phyloP scores from a whole-genome alignment of 805 yeast species.

The Yamadazyma scolyti region DNA sequence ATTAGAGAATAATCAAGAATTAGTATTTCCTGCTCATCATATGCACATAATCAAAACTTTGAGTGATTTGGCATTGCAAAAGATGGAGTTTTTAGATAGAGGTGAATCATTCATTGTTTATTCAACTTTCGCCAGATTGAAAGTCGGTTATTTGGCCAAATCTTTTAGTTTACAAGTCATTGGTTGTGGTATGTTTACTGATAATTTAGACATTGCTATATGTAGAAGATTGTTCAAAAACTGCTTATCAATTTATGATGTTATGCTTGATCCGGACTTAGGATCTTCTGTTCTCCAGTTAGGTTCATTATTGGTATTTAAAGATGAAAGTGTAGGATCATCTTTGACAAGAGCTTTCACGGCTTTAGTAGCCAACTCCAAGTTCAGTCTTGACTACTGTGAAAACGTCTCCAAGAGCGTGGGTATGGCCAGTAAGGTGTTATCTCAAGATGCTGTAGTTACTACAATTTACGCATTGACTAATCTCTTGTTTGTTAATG shows the following conservation, averaged over 20 bases:
- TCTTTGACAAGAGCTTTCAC: constrained; percentile 44
- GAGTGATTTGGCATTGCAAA: constrained; percentile 32
- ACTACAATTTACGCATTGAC: constrained; percentile 81
- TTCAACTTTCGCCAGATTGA: constrained; percentile 45
- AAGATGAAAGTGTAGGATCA: constrained; percentile 35
- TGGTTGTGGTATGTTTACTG: constrained; percentile 49
- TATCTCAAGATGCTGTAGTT: constrained; percentile 78
- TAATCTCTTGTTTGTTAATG: constrained; percentile 62
- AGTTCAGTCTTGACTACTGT: constrained; percentile 46
- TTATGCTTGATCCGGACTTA: constrained; percentile 50
- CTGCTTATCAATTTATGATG: constrained; percentile 50
- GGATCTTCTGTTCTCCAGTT: constrained; percentile 50
- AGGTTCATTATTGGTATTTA: constrained; percentile 51
- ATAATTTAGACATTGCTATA: constrained; percentile 39
- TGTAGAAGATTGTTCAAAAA: constrained; percentile 46
- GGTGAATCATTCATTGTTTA: constrained; percentile 56
- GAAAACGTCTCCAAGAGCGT: constrained; percentile 52
- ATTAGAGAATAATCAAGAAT: constrained; percentile 6
- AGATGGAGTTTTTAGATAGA: constrained; percentile 48
- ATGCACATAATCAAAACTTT: constrained; percentile 24
- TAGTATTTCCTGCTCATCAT: constrained; percentile 20
- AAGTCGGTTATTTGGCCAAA: constrained; percentile 53
- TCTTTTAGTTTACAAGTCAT: constrained; percentile 57
- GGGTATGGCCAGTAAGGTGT: constrained; percentile 61
- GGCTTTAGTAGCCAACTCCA: constrained; percentile 52